These are phyloP conservation scores for Xylariaceae sp. DNA, from an alignment of 2,329 filamentous ascomycete genomes.

Conservation along the genomic window DNA sequence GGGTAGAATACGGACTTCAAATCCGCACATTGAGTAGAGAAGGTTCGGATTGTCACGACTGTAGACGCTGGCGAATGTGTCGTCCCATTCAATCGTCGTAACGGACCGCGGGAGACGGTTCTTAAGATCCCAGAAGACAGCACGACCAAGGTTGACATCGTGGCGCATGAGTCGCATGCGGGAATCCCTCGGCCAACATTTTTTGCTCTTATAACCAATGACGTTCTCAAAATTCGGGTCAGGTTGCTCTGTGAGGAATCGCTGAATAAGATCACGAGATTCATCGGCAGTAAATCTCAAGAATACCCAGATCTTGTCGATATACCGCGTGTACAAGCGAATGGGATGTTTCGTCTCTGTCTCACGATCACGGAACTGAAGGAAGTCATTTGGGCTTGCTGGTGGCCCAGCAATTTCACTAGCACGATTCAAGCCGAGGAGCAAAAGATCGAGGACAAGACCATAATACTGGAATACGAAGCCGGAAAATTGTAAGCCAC, in stretches of 20 bases:
- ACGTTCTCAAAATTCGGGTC: conserved; percentile 99
- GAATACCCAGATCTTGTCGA: conserved; percentile 99
- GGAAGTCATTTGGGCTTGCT: conserved; percentile 92
- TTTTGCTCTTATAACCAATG: conserved; percentile 98
- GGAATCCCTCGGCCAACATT: conserved; percentile 98
- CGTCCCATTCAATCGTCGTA: conserved; percentile 98
- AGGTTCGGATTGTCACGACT: conserved; percentile 97
- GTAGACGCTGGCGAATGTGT: conserved; percentile 98
- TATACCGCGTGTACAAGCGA: conserved; percentile 95
- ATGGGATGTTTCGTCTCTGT: conserved; percentile 95
- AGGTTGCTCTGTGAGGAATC: conserved; percentile 96
- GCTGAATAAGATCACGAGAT: conserved; percentile 92
- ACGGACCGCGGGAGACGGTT: conserved; percentile 93
- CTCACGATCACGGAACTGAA: conserved; percentile 93
- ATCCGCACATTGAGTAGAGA: conserved; percentile 96
- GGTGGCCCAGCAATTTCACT: conserved; percentile 96
- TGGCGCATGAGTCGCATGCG: conserved; percentile 98
- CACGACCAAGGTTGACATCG: conserved; percentile 95
- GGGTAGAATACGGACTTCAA: conserved; percentile 94
- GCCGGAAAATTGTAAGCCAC: conserved; percentile 94
- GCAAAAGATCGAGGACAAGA: conserved; percentile 87
- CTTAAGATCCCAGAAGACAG: conserved; percentile 99
- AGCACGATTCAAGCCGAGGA: conserved; percentile 93
- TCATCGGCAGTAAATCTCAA: conserved; percentile 93
- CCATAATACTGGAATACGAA: conserved; percentile 99